Evolutionary conservation across 1,284 basidiomycete species (phyloP).

Genomic region (Trichosporon sp.): DNA sequence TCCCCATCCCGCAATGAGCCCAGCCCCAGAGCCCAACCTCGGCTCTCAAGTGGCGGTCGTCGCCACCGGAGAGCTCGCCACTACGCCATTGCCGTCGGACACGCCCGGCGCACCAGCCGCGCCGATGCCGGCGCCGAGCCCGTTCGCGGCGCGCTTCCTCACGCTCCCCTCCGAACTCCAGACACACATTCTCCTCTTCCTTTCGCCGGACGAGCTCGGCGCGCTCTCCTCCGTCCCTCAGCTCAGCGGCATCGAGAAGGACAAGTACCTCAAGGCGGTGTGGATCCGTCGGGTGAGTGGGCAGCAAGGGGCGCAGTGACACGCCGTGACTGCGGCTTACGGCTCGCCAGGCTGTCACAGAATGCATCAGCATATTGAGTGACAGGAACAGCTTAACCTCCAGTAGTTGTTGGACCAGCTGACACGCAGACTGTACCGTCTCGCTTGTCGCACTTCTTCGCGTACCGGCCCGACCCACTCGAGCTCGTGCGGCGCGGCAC

Average conservation of each 20-base stretch:
- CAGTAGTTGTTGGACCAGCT: neutral
- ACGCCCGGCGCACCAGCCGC: neutral
- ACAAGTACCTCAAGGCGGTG: slow-evolving; percentile 21
- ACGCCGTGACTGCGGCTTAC: neutral
- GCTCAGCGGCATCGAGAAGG: slow-evolving; percentile 23
- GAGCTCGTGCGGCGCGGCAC: slow-evolving; percentile 29
- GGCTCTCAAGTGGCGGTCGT: neutral
- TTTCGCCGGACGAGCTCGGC: slow-evolving; percentile 28
- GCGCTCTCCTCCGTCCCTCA: slow-evolving; percentile 23
- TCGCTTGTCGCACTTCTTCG: slow-evolving; percentile 8
- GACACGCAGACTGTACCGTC: slow-evolving; percentile 21
- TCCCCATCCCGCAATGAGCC: neutral
- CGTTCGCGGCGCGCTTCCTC: slow-evolving; percentile 20
- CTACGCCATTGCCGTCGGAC: neutral
- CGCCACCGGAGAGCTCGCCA: neutral
- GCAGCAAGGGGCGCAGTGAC: neutral
- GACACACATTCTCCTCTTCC: slow-evolving; percentile 25
- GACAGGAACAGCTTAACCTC: too few species aligned
- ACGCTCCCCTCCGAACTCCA: slow-evolving; percentile 24
- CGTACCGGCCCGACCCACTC: slow-evolving; percentile 19
- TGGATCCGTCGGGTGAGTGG: slow-evolving; percentile 23
- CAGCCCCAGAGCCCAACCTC: neutral
- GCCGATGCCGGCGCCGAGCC: neutral
- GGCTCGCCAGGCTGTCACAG: neutral
- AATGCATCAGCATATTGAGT: neutral